Evolutionary conservation across 805 yeast species (phyloP), one percentile per base, ranked within the genome.

Genomic region (Hagleromyces aurorensis): DNA sequence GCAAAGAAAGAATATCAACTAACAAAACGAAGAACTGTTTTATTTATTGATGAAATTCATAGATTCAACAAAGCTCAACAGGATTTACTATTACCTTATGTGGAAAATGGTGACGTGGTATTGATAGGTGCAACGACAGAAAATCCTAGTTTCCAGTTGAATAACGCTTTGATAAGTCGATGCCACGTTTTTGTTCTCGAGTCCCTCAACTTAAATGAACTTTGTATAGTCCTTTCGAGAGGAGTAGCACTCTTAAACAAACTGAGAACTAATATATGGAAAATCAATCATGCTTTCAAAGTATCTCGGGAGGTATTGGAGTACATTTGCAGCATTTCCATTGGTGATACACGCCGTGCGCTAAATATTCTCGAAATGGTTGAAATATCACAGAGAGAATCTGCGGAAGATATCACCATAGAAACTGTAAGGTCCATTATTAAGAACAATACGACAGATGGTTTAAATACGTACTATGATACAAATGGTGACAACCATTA

Each of bases 101-200:
- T 89, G 1, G 99, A 91, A 52, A 62, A 71, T 16, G 97, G 97
- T 3, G 74, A 74, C 30, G 73, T 87, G 24, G 73, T 76, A 1
- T 65, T 91, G 23, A 75, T 89, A 29, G 98, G 98, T 4, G 96
- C 97, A n/a, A 91, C 98, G 0, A 87, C 97, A 0, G 98, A 91
- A 51, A 91, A 91, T 50, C 96, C 96, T 4, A 75, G 81, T 27
- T 78, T 80, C 45, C 78, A 84, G 44, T 58, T 91, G 23, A 76
- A 86, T 37, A 72, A 79, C 32, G 96, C 97, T 0, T 61, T 91
- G 19, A 52, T 85, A 16, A 83, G 95, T 5, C 61, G 99, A 34
- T 83, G 95, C 48, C 78, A 86, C 34, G 74, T 85, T 0, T 81
- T 86, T 50, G 76, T 76, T 5, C 61, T 91, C 37, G 63, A 70